phyloP scores from a whole-genome alignment of 1,139 yeast genomes.

The Yarrowia galli region DNA sequence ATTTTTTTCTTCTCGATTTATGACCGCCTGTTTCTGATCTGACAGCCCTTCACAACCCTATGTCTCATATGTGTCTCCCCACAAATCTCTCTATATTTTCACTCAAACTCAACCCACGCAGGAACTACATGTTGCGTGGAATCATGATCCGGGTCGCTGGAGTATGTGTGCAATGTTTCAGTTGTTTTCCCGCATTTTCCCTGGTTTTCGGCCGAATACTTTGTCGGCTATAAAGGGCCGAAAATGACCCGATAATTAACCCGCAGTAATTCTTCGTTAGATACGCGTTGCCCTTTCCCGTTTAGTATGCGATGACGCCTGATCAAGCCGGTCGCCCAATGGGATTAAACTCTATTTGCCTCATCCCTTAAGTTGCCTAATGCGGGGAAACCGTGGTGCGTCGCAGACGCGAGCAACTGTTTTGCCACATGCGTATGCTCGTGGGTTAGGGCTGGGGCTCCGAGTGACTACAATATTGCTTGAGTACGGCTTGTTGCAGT shows the following conservation, averaged over 20 bases:
- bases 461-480: too few relatives aligned
- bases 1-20: too few relatives aligned
- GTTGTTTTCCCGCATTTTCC: too few relatives aligned
- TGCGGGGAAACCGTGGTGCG: slow-evolving; percentile 21
- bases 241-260: too few relatives aligned
- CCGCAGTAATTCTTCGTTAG: too few relatives aligned
- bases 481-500: too few relatives aligned
- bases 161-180: too few relatives aligned
- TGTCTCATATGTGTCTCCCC: background rate
- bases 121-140: background rate
- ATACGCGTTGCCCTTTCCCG: slow-evolving; percentile 11
- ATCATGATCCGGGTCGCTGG: too few relatives aligned
- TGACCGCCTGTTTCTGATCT: too few relatives aligned
- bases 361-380: slow-evolving; percentile 26
- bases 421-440: background rate
- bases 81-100: background rate
- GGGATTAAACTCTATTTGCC: slow-evolving; percentile 21
- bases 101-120: background rate
- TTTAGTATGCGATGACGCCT: background rate
- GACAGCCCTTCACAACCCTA: too few relatives aligned
- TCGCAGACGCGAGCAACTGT: background rate
- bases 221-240: too few relatives aligned
- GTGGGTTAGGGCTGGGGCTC: slow-evolving; percentile 10
- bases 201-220: too few relatives aligned
- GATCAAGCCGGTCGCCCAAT: slow-evolving; percentile 11